phyloP scores from a whole-genome alignment of 139 green algal species.

The Tetraselmis striata region DNA sequence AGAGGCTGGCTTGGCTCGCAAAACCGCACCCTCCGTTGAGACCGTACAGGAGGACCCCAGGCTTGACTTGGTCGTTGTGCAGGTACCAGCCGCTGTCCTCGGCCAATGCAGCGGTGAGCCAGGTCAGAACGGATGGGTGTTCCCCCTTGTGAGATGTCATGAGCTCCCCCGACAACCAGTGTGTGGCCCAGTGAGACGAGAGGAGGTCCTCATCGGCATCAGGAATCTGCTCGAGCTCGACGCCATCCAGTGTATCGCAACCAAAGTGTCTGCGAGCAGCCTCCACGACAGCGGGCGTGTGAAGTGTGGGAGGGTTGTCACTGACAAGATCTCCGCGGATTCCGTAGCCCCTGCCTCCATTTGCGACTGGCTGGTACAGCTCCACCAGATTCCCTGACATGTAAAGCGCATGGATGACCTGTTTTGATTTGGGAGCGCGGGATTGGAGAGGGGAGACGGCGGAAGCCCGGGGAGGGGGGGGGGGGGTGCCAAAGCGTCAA shows the following conservation, averaged over 20 bases:
- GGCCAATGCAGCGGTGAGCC: neutral
- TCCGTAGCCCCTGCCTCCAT: neutral
- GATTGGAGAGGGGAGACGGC: too few species aligned
- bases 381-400: neutral
- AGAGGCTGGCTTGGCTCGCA: neutral
- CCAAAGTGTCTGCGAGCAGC: neutral
- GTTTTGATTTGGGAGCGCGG: too few species aligned
- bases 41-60: neutral
- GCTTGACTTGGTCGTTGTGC: neutral
- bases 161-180: neutral
- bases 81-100: neutral
- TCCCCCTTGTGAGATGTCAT: neutral
- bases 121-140: neutral
- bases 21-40: neutral
- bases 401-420: neutral
- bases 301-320: neutral
- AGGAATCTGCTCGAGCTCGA: neutral
- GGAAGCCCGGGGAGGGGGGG: too few species aligned
- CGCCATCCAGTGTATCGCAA: neutral
- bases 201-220: neutral
- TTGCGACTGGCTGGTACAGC: neutral
- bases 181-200: neutral
- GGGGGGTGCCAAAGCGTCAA: too few species aligned
- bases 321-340: neutral
- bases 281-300: neutral